Base-by-base conservation (phyloP, 257 asterid genomes). In the Ilex aquifolium region DNA sequence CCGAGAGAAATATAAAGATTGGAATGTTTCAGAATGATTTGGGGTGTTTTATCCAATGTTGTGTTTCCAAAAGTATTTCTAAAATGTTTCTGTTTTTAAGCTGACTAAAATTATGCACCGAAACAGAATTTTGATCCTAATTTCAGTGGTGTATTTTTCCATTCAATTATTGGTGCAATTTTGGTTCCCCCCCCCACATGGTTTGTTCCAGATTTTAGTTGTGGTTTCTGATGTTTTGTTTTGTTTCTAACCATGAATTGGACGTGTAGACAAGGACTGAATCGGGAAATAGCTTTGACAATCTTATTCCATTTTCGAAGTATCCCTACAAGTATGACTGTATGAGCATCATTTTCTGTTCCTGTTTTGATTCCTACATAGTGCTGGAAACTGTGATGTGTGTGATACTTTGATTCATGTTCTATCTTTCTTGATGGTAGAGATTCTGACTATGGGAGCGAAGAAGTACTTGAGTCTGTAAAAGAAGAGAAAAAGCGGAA, bases 311-410 rank as follows among this genome's bases (percentile, higher is more conserved):
- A 51, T 93, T 83, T 71, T 53, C 97, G 3, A 77, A 84, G 84
- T 61, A 79, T 70, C 96, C 99, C 31, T 93, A 83, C 49, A 80
- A 78, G 98, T 91, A 86, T n/a, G n/a, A n/a, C n/a, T n/a, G n/a
- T n/a, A n/a, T 14, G 85, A 60, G 67, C n/a, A 3, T 61, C 72
- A 32, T 16, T 67, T 70, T 74, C 63, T 44, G 31, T 49, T 60
- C 62, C 27, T 56, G 30, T 62, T 60, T 36, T 65, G 39, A 71
- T 54, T 53, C 11, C 15, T 53, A 14, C n/a, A 3, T 11, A 11
- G n/a, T 14, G 52, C 10, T 46, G 52, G 52, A 46, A 10, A 49
- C 10, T 12, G 10, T 49, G 54, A 49, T 11, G 17, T 11, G 11
- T 53, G 7, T 14, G 1, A 15, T 31, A 15, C 64, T 50, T 59